phyloP scores from a whole-genome alignment of 1,284 basidiomycete genomes.

The Gymnopus androsaceus region DNA sequence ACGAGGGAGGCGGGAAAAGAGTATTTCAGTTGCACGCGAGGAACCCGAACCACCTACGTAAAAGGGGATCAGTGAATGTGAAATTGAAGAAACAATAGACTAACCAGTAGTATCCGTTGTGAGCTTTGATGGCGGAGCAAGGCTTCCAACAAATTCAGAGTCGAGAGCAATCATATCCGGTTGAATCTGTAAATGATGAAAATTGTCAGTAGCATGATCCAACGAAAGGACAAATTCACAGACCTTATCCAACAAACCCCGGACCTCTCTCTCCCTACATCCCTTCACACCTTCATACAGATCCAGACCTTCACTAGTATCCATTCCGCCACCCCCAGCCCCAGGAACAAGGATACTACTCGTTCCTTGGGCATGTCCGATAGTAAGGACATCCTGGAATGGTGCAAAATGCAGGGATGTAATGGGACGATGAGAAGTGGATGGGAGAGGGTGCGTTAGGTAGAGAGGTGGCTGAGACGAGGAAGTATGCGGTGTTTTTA shows the following conservation, averaged over 20 bases:
- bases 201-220: neutral
- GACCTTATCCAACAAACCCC: constrained; percentile 88
- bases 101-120: constrained; percentile 47
- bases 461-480: constrained; percentile 76
- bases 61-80: neutral
- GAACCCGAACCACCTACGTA: constrained; percentile 25
- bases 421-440: constrained; percentile 54
- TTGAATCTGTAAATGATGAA: constrained; percentile 65
- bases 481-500: constrained; percentile 54
- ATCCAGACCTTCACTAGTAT: constrained; percentile 85
- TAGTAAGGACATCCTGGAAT: constrained; percentile 89
- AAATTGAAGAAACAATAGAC: constrained; percentile 14
- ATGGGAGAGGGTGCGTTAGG: constrained; percentile 77
- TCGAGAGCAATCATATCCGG: constrained; percentile 94
- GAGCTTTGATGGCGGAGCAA: constrained; percentile 64
- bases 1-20: constrained; percentile 74
- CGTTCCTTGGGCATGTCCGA: constrained; percentile 75
- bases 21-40: constrained; percentile 38
- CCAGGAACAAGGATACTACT: constrained; percentile 90
- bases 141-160: constrained; percentile 77
- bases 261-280: constrained; percentile 89
- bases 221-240: constrained; percentile 10
- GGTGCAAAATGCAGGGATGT: constrained; percentile 81
- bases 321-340: constrained; percentile 92
- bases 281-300: constrained; percentile 88